Evolutionary conservation across 768 basidiomycete genomes (phyloP), one percentile per base, ranked within the genome.

Genomic region (Rhodotorula kratochvilovae): DNA sequence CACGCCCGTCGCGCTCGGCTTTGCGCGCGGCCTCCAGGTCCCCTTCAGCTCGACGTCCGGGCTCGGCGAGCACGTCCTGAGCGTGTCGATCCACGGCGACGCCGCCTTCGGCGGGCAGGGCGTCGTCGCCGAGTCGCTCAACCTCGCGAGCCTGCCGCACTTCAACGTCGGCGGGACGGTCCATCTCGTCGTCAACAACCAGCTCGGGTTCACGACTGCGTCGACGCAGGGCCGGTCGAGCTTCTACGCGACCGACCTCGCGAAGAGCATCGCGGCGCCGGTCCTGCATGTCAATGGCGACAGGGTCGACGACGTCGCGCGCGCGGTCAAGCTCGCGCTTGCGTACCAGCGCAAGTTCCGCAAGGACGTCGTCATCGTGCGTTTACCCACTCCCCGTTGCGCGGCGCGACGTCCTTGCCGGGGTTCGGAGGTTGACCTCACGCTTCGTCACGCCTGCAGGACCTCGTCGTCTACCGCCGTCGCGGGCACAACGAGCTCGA

Each of bases 251-350:
- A 73, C 75, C 17, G 71, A 76, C n/a, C 66, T 76, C 42, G 71
- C 71, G 1, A 73, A 76, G 89, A 11, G 90, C 89, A 88, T 93
- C 75, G 89, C 90, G 68, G 87, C 90, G 0, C 93, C 92, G 2
- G 86, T 94, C 8, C 79, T 95, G 29, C 93, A 95, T 71, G 91
- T 93, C 69, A 96, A 94, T 73, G 92, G 92, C 11, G 93, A 96
- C 79, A 82, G 89, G 79, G 91, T 91, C 0, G 91, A 95, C 85
- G 91, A 94, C 73, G 93, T 95, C 10, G 86, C 87, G 2, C 85
- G 88, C 13, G 91, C 92, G 3, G 85, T 95, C 81, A 87, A 91
- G 71, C 85, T 89, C n/a, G 93, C 92, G 0, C 90, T 95, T 82
- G 85, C 86, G 73, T 95, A 93, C 77, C 82, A 92, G 60, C 87